These are phyloP conservation scores for Salix purpurea DNA, from an alignment of 345 rosid species.

Conservation along the genomic window DNA sequence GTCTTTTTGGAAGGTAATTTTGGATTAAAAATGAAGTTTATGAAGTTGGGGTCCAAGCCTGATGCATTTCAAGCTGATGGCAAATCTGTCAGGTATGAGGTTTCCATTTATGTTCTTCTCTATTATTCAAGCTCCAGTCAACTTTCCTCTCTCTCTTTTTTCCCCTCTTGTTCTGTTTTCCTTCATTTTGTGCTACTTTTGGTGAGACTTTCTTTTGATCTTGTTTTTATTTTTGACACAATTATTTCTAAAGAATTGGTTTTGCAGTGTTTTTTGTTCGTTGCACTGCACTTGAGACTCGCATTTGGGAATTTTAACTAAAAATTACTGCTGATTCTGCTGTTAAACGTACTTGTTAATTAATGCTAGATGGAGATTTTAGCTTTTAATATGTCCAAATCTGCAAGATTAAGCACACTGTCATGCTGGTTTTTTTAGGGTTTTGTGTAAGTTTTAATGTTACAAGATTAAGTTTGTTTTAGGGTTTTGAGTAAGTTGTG, in stretches of 20 bases:
- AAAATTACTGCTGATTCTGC: not conserved
- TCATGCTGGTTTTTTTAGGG: not conserved
- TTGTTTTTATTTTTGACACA: not conserved
- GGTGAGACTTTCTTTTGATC: not conserved
- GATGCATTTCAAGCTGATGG: slow-evolving; percentile 79
- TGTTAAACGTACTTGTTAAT: not conserved
- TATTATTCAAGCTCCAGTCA: not conserved
- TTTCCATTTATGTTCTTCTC: not conserved
- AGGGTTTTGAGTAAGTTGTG: not conserved
- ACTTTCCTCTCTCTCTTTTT: not conserved
- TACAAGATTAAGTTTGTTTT: not conserved
- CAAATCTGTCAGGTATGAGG: slow-evolving; percentile 54
- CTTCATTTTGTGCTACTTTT: not conserved
- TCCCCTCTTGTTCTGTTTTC: not conserved
- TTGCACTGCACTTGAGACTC: not conserved
- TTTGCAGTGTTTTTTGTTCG: not conserved
- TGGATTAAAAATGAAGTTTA: slow-evolving; percentile 66
- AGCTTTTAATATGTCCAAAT: not conserved
- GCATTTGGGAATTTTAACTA: not conserved
- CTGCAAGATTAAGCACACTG: not conserved
- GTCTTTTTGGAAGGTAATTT: slow-evolving; percentile 3
- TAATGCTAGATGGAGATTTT: not conserved
- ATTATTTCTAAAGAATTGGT: not conserved
- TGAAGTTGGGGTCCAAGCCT: slow-evolving; percentile 95
- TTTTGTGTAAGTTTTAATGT: not conserved